Evolutionary conservation across 2,329 filamentous ascomycete genomes (phyloP), one percentile per base, ranked within the genome.

Genomic region (Monosporascus sp.): DNA sequence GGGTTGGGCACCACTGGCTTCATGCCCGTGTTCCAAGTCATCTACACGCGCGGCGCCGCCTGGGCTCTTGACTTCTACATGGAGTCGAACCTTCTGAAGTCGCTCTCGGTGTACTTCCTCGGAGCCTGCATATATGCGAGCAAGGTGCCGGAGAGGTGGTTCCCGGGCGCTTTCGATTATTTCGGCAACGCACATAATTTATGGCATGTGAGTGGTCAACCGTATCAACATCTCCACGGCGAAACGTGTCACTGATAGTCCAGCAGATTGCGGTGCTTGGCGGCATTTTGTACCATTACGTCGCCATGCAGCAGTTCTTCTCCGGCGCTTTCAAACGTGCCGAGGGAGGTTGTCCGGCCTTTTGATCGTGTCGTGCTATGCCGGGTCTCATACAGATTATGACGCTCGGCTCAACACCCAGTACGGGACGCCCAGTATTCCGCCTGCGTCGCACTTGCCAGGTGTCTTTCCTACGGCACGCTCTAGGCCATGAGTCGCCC

Each of bases 231-330:
- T 94, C 67, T 78, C 91, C 88, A 88, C 44, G 91, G 87, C 72
- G 41, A 22, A 15, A n/a, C 5, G 7, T 20, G 15, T 31, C 2
- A n/a, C 25, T 94, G 96, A 75, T 96, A 95, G 69, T 83, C 95
- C 54, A 96, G 90, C 90, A 99, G 71, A 73, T 96, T 36, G 94
- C 94, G 7, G 94, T 99, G 11, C 76, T 99, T 27, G 90, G 92
- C 17, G 94, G 94, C 11, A 99, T 99, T 54, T 72, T 97, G n/a
- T 97, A 96, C 70, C 94, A 99, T 71, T 99, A 97, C 73, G 80
- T 82, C 22, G 94, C 94, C 18, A 97, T 99, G 93, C 89, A 97
- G 71, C 83, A 91, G 52, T 94, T 99, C 71, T 99, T 99, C 66
- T 80, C 87, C 5, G 81, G 80, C 41, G 89, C 89, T 11, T 93